Evolutionary conservation across 2,329 filamentous ascomycete species (phyloP), one percentile per base, ranked within the genome.

Genomic region (Pseudogymnoascus sp.): DNA sequence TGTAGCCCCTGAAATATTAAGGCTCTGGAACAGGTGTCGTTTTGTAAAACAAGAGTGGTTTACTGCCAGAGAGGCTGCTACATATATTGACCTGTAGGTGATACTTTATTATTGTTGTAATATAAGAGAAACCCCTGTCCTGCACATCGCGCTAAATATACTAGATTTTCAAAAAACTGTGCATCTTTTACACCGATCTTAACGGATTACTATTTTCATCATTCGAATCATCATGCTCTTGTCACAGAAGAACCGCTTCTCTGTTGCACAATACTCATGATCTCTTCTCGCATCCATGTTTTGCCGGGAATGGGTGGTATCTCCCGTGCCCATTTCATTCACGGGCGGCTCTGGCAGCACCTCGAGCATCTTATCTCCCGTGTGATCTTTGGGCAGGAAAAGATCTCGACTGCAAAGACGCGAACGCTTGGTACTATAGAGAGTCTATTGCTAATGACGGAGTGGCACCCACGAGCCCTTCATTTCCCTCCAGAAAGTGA

Each of bases 21-120:
- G 75, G 61, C 69, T 78, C 17, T 82, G 80, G 80, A 78, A 79
- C 15, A 71, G 75, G 3, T 81, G 79, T 67, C 77, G 80, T 0
- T 83, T 83, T 67, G 80, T 83, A 17, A 78, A 78, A 64, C 82
- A 82, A 79, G 81, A 81, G 0, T 83, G 80, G 80, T 79, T 84
- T 63, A 79, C 80, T 0, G 80, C 82, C 2, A 76, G 78, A 62
- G 82, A 84, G 68, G 81, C 80, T 9, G 76, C 83, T 1, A 80
- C 77, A 1, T 81, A 82, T 63, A 74, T 83, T 53, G 80, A 83
- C 65, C 64, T 82, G 74, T 79, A 65, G 62, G 76, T 73, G 15
- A 10, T 10, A 8, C 26, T 47, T 26, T 47, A n/a, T 26, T 26
- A 21, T 47, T n/a, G 19, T n/a, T 47, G 21, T 26, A 1, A 23